These are phyloP conservation scores for Knufia fluminis DNA, from an alignment of 2,329 filamentous ascomycete genomes.

Conservation along the genomic window DNA sequence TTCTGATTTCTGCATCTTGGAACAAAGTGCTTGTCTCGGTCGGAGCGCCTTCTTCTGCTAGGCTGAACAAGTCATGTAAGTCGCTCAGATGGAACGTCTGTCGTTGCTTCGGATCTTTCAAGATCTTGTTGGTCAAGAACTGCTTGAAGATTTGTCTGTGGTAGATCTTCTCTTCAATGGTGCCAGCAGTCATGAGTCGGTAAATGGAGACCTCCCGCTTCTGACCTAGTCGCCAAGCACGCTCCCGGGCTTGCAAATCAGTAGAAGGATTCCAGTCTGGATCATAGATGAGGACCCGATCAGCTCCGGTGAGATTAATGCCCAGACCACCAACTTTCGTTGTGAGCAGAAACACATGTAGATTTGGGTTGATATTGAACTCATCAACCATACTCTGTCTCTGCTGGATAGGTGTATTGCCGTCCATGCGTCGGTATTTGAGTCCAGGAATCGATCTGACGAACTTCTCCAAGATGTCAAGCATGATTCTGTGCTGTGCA, in stretches of 20 bases:
- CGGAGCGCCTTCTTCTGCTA: slow-evolving; percentile 59
- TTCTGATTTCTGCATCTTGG: slow-evolving; percentile 71
- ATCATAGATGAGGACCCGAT: slow-evolving; percentile 95
- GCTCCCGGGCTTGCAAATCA: slow-evolving; percentile 86
- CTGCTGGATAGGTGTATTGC: slow-evolving; percentile 75
- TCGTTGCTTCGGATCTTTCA: slow-evolving; percentile 87
- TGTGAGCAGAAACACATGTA: slow-evolving; percentile 86
- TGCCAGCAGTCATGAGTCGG: slow-evolving; percentile 93
- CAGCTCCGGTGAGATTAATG: slow-evolving; percentile 87
- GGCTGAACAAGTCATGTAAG: slow-evolving; percentile 81
- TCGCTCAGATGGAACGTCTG: slow-evolving; percentile 85
- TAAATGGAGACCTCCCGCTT: slow-evolving; percentile 94
- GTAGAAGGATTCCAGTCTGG: slow-evolving; percentile 98
- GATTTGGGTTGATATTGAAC: slow-evolving; percentile 71
- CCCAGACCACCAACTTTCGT: slow-evolving; percentile 93
- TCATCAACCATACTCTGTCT: slow-evolving; percentile 85
- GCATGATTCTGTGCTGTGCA: slow-evolving; percentile 87
- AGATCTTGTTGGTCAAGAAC: slow-evolving; percentile 90
- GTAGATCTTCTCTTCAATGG: slow-evolving; percentile 98
- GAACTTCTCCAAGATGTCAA: slow-evolving; percentile 84
- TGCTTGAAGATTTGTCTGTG: slow-evolving; percentile 98
- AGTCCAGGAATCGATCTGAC: slow-evolving; percentile 59
- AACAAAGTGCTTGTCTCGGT: slow-evolving; percentile 84
- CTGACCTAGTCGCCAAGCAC: slow-evolving; percentile 91
- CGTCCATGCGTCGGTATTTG: slow-evolving; percentile 84